A percentile compares a stretch with the other conserved stretches of the same genome.
phyloP scores from a whole-genome alignment of 371 early-diverging fungal genomes.

The Lichtheimia corymbifera region DNA sequence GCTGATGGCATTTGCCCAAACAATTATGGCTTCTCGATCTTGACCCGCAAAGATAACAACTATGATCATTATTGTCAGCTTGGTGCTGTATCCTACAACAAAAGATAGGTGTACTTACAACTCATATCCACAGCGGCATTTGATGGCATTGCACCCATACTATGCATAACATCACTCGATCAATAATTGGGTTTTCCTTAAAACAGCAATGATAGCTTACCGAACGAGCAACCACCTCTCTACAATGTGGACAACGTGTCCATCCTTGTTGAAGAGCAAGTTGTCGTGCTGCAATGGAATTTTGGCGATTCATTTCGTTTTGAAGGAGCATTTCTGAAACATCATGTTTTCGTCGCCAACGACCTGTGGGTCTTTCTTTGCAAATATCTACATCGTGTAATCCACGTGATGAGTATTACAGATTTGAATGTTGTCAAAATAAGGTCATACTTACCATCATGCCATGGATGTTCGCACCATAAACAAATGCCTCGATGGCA shows the following conservation, averaged over 20 bases:
- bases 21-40: neutral
- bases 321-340: too few species aligned
- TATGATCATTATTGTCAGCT: neutral
- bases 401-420: too few species aligned
- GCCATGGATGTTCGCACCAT: slow-evolving; percentile 2
- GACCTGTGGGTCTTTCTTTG: too few species aligned
- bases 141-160: neutral
- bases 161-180: neutral
- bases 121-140: neutral
- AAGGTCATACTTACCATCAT: slow-evolving; percentile 4
- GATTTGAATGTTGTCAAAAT: neutral
- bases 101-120: neutral
- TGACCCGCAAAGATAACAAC: neutral
- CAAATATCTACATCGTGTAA: too few species aligned
- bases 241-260: slow-evolving; percentile 4
- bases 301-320: neutral
- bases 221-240: neutral
- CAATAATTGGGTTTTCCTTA: neutral
- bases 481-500: slow-evolving; percentile 12
- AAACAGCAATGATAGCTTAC: neutral
- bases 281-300: slow-evolving; percentile 3
- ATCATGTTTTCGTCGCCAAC: too few species aligned
- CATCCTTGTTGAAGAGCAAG: slow-evolving; percentile 2
- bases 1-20: neutral
- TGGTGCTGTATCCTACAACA: neutral